A percentile compares a stretch with the other conserved stretches of the same genome.
Evolutionary conservation across 257 asterid species (phyloP).

Genomic region (Dorcoceras hygrometricum): DNA sequence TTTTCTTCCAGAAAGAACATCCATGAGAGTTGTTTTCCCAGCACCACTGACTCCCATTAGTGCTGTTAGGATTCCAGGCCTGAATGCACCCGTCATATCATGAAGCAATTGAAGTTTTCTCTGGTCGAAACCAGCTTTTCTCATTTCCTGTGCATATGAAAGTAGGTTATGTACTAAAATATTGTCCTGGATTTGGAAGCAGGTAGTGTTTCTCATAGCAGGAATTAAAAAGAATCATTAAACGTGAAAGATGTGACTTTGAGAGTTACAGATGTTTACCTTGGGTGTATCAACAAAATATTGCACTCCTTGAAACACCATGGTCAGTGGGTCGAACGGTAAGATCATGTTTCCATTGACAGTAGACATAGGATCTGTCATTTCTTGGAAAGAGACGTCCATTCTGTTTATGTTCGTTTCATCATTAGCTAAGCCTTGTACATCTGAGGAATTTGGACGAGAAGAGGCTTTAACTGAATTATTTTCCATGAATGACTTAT

Average conservation of each 20-base stretch:
- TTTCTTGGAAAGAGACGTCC: not conserved
- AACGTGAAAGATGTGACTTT: not conserved
- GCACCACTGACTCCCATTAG: constrained; percentile 73
- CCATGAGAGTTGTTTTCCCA: constrained; percentile 60
- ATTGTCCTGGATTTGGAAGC: not conserved
- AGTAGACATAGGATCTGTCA: not conserved
- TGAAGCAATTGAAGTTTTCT: constrained; percentile 41
- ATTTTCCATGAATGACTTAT: not conserved
- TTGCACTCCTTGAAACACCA: constrained; percentile 50
- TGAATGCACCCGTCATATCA: constrained; percentile 45
- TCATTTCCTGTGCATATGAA: constrained; percentile 37
- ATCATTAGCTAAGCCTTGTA: constrained; percentile 7
- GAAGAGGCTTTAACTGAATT: not conserved
- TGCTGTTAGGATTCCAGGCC: constrained; percentile 55
- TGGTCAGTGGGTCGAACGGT: constrained; percentile 47
- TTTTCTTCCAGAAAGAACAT: constrained; percentile 57
- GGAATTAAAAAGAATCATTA: not conserved
- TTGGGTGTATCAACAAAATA: constrained; percentile 50
- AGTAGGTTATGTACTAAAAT: constrained; percentile 1
- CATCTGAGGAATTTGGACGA: not conserved
- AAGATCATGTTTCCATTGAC: constrained; percentile 37
- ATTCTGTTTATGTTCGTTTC: constrained; percentile 3
- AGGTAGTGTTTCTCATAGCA: not conserved
- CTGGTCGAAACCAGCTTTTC: constrained; percentile 38
- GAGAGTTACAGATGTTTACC: constrained; percentile 29